Base-by-base conservation (phyloP, 306 rosid genomes). In the Lotus japonicus region DNA sequence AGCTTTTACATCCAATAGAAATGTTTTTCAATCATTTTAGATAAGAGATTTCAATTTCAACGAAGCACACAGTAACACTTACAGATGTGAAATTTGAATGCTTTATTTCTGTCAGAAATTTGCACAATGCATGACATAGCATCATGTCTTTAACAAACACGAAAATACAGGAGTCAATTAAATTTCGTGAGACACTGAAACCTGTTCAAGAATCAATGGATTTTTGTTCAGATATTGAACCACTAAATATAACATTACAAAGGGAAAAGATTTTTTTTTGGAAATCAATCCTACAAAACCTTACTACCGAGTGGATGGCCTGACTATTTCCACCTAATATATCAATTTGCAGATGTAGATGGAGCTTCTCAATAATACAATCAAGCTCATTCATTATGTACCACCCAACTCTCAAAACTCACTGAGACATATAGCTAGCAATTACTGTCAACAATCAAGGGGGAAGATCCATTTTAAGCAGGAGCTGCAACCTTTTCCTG, bases 401-500 rank as follows among this genome's bases (percentile, higher is more conserved):
- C 64, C 64, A 69, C 53, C 78, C 64, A 36, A 69, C 33, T 28
- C 21, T 6, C 48, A 53, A 70, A 74, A 31, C 62, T 59, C 50
- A 36, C 35, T 18, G 54, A 54, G 69, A 55, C 68, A 36, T 9
- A 28, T 9, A 39, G 48, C 31, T 13, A 59, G 31, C 66, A 74
- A 55, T 63, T 48, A 64, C 41, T 19, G 26, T 48, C 43, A 35
- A 57, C 39, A 46, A 43, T 64, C 67, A 18, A 15, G 57, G 17
- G 23, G 44, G 16, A 50, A 17, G 8, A 45, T 66, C 45, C 58
- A 53, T 63, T 54, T 78, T 79, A 90, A 16, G 89, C 83, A 74
- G 85, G 38, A 74, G 74, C 84, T 14, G 83, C 84, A 80, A 84
- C 91, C 85, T 90, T 80, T 82, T 79, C 88, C 61, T 68, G 67